Evolutionary conservation across 148 eudicot species (phyloP).

Genomic region (Fagopyrum esculentum): DNA sequence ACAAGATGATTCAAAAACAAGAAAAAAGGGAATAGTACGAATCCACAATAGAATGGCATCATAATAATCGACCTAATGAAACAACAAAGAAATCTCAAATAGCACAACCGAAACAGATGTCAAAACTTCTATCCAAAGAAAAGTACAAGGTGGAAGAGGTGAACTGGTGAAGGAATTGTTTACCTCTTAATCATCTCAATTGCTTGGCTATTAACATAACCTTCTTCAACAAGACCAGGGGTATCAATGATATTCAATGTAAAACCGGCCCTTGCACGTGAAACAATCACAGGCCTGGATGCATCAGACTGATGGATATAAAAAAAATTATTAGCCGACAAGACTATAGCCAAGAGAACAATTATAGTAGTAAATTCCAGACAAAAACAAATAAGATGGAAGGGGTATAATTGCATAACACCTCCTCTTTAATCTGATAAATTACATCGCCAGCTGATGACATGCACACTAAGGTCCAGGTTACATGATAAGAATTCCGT

Average conservation of each 20-base stretch:
- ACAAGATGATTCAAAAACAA: not conserved
- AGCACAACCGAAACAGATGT: not conserved
- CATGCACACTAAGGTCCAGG: not conserved
- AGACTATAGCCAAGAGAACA: not conserved
- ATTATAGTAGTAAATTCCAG: not conserved
- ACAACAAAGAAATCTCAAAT: not conserved
- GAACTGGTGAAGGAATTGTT: slow-evolving; percentile 5
- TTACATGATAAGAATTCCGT: not conserved
- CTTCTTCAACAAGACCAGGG: slow-evolving; percentile 95
- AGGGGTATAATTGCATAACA: not conserved
- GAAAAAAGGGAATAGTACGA: not conserved
- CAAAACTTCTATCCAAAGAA: not conserved
- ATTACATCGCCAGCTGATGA: not conserved
- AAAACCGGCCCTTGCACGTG: slow-evolving; percentile 75
- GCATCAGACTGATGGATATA: slow-evolving; percentile 59
- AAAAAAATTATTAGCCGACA: not conserved
- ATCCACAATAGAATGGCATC: not conserved
- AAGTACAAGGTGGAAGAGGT: not conserved
- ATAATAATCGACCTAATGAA: not conserved
- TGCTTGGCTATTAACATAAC: slow-evolving; percentile 80
- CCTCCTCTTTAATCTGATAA: not conserved
- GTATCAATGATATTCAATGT: slow-evolving; percentile 91
- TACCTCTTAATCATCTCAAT: slow-evolving; percentile 79
- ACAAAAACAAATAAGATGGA: not conserved
- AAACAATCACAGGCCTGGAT: slow-evolving; percentile 84